phyloP scores from a whole-genome alignment of 225 moss, liverwort and hornwort species.

The Pleurozium schreberi region DNA sequence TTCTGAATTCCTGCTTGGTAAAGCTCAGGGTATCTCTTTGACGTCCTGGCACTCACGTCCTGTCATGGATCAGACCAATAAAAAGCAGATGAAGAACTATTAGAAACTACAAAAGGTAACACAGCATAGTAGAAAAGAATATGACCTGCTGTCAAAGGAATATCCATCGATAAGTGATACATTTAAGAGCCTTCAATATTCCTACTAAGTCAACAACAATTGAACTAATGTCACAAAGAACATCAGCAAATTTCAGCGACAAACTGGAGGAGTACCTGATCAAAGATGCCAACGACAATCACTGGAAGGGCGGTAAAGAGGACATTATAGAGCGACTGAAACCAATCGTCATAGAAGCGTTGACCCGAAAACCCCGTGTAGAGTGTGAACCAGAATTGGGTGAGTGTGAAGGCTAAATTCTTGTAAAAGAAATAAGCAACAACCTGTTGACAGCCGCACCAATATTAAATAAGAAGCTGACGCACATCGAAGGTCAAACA shows the following conservation, averaged over 20 bases:
- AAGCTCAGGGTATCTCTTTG: constrained; percentile 66
- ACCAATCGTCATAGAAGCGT: constrained; percentile 94
- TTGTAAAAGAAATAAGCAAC: constrained; percentile 97
- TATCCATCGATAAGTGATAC: neutral
- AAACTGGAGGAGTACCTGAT: constrained; percentile 36
- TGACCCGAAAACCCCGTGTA: constrained; percentile 90
- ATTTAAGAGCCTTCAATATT: neutral
- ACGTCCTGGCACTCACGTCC: constrained; percentile 72
- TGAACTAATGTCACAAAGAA: neutral
- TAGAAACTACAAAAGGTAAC: neutral
- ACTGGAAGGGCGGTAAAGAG: constrained; percentile 92
- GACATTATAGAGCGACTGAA: constrained; percentile 87
- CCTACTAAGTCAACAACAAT: neutral
- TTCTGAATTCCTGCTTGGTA: constrained; percentile 85
- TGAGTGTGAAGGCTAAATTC: constrained; percentile 76
- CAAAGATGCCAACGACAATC: constrained; percentile 84
- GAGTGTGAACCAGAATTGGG: constrained; percentile 94
- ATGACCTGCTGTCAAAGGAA: neutral
- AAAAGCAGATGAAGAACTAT: neutral
- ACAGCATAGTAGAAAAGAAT: neutral
- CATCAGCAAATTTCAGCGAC: neutral
- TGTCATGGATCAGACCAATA: constrained; percentile 2
- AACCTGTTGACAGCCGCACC: constrained; percentile 31
- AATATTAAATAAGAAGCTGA: neutral
- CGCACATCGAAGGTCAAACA: neutral